Evolutionary conservation across 768 basidiomycete genomes (phyloP).

Genomic region (Lactifluus piperatus): DNA sequence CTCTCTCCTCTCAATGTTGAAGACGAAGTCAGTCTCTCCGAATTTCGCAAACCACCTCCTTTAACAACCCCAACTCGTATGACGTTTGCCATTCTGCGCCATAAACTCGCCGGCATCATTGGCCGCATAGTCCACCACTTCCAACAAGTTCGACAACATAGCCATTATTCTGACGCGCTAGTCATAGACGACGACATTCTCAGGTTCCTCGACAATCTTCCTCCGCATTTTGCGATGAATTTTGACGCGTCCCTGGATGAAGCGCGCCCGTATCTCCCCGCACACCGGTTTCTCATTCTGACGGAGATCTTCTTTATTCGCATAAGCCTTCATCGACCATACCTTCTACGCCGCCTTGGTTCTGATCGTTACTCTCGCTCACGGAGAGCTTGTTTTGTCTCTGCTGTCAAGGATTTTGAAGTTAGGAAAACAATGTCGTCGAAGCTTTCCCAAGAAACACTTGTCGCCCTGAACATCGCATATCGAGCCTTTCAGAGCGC

Average conservation of each 20-base stretch:
- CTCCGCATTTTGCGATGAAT: conserved; percentile 67
- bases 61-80: conserved; percentile 68
- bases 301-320: conserved; percentile 86
- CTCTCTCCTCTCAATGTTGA: conserved; percentile 65
- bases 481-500: conserved; percentile 85
- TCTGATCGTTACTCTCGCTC: conserved; percentile 79
- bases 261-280: conserved; percentile 52
- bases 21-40: conserved; percentile 41
- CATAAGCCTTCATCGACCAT: conserved; percentile 80
- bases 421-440: conserved; percentile 64
- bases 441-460: conserved; percentile 50
- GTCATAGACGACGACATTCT: conserved; percentile 77
- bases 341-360: conserved; percentile 69
- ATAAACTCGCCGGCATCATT: conserved; percentile 74
- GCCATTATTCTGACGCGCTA: conserved; percentile 78
- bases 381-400: conserved; percentile 81
- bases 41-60: conserved; percentile 43
- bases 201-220: conserved; percentile 65
- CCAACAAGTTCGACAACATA: conserved; percentile 70
- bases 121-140: conserved; percentile 91
- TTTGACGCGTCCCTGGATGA: conserved; percentile 76
- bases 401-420: conserved; percentile 79
- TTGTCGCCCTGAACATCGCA: conserved; percentile 66
- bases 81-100: conserved; percentile 83
- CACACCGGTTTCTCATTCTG: conserved; percentile 82